Base-by-base conservation (phyloP, 2,329 filamentous ascomycete species). In the Xylariaceae sp. region DNA sequence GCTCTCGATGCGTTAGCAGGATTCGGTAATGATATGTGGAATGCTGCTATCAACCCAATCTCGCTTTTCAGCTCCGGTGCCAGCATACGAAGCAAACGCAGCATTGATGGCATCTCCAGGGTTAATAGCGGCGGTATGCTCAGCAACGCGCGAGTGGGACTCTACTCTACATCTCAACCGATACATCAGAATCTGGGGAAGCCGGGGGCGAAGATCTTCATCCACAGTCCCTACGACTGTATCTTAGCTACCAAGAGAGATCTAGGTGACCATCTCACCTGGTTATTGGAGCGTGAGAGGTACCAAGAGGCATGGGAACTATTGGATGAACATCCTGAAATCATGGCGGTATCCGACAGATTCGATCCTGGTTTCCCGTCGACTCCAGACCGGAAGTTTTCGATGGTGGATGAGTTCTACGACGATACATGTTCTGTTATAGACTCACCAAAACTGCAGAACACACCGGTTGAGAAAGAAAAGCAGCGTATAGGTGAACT, bases 151-250 rank as follows among this genome's bases (percentile, higher is more conserved):
- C 70, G 72, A 51, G 66, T 64, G 3, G 62, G 64, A 6, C 64
- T 64, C 9, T 70, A 67, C 47, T 58, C 69, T 5, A 60, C 64
- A 2, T 63, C 69, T 2, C 72, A 73, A 44, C 73, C 76, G 10
- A 76, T 80, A 1, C 80, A 87, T 70, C 74, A 82, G 57, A 79
- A 78, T 67, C 72, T 88, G 64, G 68, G 80, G 65, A 81, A 85
- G 68, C 78, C 78, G 54, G 81, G 83, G 1, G 73, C 81, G 67
- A 73, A 97, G 69, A 89, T 99, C 13, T 97, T 97, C 71, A 90
- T 99, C 47, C 92, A 96, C 69, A 97, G 92, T 68, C 94, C 94
- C 0, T 99, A 95, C 70, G 94, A 99, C 74, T 97, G 92, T 68
- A 88, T 97, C n/a, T 78, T 97, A 57, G 90, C 91, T 0, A 90